Base-by-base conservation (phyloP, 345 rosid genomes). In the Psidium friedrichsthalianum region DNA sequence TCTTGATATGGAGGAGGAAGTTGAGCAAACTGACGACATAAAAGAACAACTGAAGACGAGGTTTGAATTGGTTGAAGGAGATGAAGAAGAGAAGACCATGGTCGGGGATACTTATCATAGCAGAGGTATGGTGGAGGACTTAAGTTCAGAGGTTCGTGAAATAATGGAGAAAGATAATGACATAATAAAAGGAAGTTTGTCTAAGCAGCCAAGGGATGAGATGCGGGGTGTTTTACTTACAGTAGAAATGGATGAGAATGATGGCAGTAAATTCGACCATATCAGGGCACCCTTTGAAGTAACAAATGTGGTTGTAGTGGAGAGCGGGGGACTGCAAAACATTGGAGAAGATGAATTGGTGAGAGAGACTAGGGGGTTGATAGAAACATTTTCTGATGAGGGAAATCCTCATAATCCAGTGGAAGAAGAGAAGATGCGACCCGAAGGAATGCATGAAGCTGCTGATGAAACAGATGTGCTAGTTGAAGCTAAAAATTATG, bases 361-460 rank as follows among this genome's bases (percentile, higher is more conserved):
- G 36, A 88, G 84, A 59, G 93, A 88, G 87, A 91, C 92, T 5
- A 91, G 83, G 64, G 90, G 91, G 52, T 89, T 93, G 86, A 61
- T 88, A 40, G 94, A 93, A 86, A 89, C 86, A 69, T 85, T 88
- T 64, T 85, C 90, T 86, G 95, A 91, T 11, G 91, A 93, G 83
- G 92, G 85, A 54, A 69, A 69, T 18, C 47, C 78, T 69, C 78
- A 69, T 36, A 18, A 32, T 69, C 47, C 78, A 5, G 78, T 64
- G 47, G 78, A 58, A 21, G 85, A 85, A 49, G 83, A 74, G 58
- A 86, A 83, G 58, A 59, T 53, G 84, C 49, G 36, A 52, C 42
- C 49, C 8, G 85, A 69, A 54, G 82, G 51, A 83, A 22, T 15
- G 16, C 52, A 20, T 84, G 84, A 4, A 54, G 69, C n/a, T 51